These are phyloP conservation scores for Trypanosoma congolense DNA, from an alignment of 208 protist species.

Conservation along the genomic window DNA sequence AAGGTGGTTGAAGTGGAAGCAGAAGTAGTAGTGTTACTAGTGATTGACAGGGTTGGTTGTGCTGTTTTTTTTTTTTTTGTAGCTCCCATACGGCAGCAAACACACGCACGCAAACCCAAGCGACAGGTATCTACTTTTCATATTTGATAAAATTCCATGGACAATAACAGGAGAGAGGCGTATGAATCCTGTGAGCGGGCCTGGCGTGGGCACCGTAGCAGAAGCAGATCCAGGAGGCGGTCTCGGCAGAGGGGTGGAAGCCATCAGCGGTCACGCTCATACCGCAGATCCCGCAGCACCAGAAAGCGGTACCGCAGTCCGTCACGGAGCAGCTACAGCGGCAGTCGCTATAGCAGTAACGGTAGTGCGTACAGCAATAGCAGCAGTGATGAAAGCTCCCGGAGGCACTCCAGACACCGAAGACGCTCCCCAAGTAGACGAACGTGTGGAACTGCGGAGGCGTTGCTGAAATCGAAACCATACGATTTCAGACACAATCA, in stretches of 20 bases:
- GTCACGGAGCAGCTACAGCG: background rate
- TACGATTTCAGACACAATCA: slow-evolving; percentile 3
- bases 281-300: background rate
- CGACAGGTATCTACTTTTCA: too few species aligned
- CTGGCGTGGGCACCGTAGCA: slow-evolving; percentile 1
- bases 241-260: background rate
- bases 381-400: background rate
- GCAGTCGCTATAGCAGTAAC: slow-evolving; percentile 9
- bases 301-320: slow-evolving; percentile 12
- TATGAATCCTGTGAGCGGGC: slow-evolving; percentile 7
- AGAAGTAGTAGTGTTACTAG: too few species aligned
- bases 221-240: slow-evolving; percentile 1
- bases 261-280: slow-evolving; percentile 5
- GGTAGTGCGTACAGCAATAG: background rate
- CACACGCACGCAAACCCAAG: too few species aligned
- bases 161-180: slow-evolving; percentile 2
- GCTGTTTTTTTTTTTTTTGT: too few species aligned
- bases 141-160: slow-evolving; percentile 11
- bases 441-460: slow-evolving; percentile 2
- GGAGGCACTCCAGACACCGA: slow-evolving; percentile 6
- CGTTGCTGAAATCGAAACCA: slow-evolving; percentile 9
- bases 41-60: too few species aligned
- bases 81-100: too few species aligned
- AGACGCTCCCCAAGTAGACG: background rate
- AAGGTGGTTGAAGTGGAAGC: too few species aligned